Base-by-base conservation (phyloP, 257 asterid genomes). In the Scutellaria barbata region DNA sequence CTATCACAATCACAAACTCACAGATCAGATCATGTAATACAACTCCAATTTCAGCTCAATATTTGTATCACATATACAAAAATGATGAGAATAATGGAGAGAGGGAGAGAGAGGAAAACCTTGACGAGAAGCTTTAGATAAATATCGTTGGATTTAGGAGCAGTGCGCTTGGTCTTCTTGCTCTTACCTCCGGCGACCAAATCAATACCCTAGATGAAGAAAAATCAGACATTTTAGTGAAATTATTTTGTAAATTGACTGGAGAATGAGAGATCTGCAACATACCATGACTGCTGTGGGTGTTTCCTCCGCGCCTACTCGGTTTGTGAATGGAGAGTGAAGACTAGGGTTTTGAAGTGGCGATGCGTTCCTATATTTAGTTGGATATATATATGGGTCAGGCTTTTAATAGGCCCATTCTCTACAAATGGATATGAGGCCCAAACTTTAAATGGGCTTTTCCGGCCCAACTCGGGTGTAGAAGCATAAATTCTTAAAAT, bases 121-220 rank as follows among this genome's bases (percentile, higher is more conserved):
- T 91, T 91, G 46, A 91, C 96, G 55, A 91, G 87, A 65, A 85
- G 88, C 80, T 85, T 86, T 73, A 91, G 85, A 81, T 91, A 87
- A 20, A 91, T 85, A 60, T 91, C 97, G 39, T 91, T 77, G 61
- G 98, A 92, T 64, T 88, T 88, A 0, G 97, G 92, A 2, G 90
- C 90, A 0, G 89, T 85, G 55, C 96, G 90, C 76, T 90, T 88
- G 18, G 97, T 88, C 86, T 90, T 88, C 89, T 92, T 92, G 73
- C 81, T 71, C 88, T 92, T 92, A 62, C 98, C 98, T 65, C 98
- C 97, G 74, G 96, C 97, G 59, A 80, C 84, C 77, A 92, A 81
- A 90, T 92, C 98, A 55, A 90, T 92, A 83, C 98, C 98, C 97
- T 89, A 9, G 5, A 68, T 14, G 30, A 4, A 40, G 55, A 48